These are phyloP conservation scores for Leccinum obscurum DNA, from an alignment of 768 basidiomycete genomes.

Conservation along the genomic window DNA sequence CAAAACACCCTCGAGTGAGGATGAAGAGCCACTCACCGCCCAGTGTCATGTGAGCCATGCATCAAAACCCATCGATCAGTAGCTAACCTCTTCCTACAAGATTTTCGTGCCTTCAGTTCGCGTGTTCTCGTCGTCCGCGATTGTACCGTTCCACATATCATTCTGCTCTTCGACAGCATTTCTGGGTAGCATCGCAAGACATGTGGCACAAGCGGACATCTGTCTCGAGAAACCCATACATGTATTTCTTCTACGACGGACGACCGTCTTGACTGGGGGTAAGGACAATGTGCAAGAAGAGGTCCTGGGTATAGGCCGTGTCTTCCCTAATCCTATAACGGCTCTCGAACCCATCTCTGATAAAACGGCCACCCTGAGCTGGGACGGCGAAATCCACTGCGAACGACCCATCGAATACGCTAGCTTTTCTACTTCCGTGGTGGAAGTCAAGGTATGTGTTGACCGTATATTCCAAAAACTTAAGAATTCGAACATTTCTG, in stretches of 20 bases:
- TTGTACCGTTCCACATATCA: constrained; percentile 67
- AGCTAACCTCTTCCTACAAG: constrained; percentile 33
- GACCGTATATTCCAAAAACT: not conserved
- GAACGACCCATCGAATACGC: constrained; percentile 41
- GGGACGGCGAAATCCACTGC: constrained; percentile 57
- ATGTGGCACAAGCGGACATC: constrained; percentile 9
- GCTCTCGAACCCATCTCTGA: constrained; percentile 30
- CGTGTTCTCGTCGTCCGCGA: constrained; percentile 55
- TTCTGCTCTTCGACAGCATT: constrained; percentile 50
- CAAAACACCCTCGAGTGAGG: constrained; percentile 7
- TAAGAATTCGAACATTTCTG: not conserved
- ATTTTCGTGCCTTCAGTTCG: constrained; percentile 62
- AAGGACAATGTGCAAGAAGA: constrained; percentile 20
- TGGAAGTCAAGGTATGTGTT: constrained; percentile 50
- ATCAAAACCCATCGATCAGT: not conserved
- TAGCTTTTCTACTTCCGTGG: constrained; percentile 49
- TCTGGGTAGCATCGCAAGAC: constrained; percentile 15
- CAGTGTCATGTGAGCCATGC: constrained; percentile 32
- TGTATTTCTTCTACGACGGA: constrained; percentile 57
- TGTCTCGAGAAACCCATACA: constrained; percentile 37
- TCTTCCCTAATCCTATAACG: constrained; percentile 40
- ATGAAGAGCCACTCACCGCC: constrained; percentile 17
- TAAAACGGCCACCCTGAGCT: constrained; percentile 48
- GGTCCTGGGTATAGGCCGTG: constrained; percentile 48
- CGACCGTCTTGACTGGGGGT: constrained; percentile 37